Conservation (phyloP, 805 yeast genomes). For the Candida takata region DNA sequence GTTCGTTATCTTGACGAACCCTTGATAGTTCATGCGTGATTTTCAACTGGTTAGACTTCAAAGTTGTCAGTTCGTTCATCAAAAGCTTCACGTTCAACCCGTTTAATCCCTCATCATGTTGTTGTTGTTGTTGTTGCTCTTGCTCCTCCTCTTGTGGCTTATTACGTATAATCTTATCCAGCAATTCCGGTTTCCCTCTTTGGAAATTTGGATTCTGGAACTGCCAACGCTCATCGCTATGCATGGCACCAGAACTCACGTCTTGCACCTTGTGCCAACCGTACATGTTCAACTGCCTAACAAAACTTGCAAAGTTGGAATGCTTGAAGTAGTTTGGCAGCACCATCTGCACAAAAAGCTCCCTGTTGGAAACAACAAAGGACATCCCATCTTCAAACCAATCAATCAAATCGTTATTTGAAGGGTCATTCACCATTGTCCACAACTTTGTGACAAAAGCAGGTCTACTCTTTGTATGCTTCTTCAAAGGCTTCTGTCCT, state of each 20-base stretch:
- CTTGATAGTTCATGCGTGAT: constrained; percentile 81
- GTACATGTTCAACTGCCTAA: constrained; percentile 94
- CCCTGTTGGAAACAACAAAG: constrained; percentile 79
- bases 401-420: constrained; percentile 60
- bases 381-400: constrained; percentile 87
- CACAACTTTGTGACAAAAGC: constrained; percentile 91
- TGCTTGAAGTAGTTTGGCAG: constrained; percentile 93
- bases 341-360: constrained; percentile 70
- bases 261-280: constrained; percentile 99
- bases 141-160: constrained; percentile 28
- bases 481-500: constrained; percentile 4
- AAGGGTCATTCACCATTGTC: constrained; percentile 87
- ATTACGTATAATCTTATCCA: constrained; percentile 82
- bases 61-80: constrained; percentile 35
- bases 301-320: constrained; percentile 91
- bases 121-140: too few relatives aligned
- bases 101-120: constrained; percentile 3
- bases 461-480: constrained; percentile 49
- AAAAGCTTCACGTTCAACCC: constrained; percentile 27
- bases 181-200: constrained; percentile 71
- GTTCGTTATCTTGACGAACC: constrained; percentile 78
- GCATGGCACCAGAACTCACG: constrained; percentile 65
- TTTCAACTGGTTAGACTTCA: constrained; percentile 71
- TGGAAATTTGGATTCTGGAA: constrained; percentile 79
- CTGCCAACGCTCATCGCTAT: constrained; percentile 79